Percentiles rank a stretch among this genome's conserved stretches.
Conservation (phyloP, 2,329 filamentous ascomycete species). For the Ceratocystis harringtonii region DNA sequence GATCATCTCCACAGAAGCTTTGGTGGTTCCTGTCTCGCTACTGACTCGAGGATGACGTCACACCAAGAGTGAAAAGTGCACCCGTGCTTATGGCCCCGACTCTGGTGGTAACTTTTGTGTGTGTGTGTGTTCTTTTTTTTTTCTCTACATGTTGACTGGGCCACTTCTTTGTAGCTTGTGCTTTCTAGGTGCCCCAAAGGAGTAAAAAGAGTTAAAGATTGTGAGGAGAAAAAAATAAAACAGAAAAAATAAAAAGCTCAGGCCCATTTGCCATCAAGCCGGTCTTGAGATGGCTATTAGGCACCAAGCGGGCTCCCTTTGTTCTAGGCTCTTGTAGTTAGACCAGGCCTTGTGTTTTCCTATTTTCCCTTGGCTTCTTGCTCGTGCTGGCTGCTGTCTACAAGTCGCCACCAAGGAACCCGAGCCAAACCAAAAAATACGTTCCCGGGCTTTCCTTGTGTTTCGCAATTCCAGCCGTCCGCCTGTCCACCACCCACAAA, state of each 20-base stretch:
- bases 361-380: background rate
- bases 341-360: background rate
- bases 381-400: background rate
- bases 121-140: background rate
- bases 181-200: background rate
- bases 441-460: background rate
- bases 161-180: background rate
- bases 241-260: background rate
- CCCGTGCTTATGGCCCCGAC: background rate
- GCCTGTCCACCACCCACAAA: background rate
- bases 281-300: background rate
- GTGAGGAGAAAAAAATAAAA: background rate
- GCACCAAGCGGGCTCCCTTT: background rate
- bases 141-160: background rate
- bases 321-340: background rate
- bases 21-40: background rate
- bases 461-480: background rate
- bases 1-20: slow-evolving; percentile 4
- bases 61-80: background rate
- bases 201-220: background rate
- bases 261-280: background rate
- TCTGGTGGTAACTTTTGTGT: background rate
- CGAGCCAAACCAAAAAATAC: background rate
- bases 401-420: background rate
- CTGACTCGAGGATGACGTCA: background rate